phyloP scores from a whole-genome alignment of 2,329 filamentous ascomycete genomes.

The Didymella segeticola region DNA sequence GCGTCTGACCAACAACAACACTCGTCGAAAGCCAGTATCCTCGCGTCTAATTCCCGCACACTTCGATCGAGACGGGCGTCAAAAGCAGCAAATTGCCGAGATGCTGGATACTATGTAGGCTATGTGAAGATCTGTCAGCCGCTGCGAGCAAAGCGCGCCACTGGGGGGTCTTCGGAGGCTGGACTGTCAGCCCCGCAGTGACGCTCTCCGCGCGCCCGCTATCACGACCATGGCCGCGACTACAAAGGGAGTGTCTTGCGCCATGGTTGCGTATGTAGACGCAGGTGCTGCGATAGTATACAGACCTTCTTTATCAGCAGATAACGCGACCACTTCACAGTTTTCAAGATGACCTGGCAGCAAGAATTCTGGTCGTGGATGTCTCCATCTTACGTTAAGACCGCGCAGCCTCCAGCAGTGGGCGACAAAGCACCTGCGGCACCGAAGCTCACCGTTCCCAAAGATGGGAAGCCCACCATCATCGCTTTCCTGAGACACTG shows the following conservation, averaged over 20 bases:
- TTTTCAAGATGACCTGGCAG: constrained; percentile 45
- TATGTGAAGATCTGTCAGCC: constrained; percentile 13
- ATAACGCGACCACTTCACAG: neutral
- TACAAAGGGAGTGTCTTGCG: constrained; percentile 5
- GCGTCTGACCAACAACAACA: neutral
- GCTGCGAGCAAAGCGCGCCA: neutral
- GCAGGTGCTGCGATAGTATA: neutral
- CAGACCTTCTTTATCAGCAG: neutral
- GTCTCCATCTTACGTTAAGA: constrained; percentile 37
- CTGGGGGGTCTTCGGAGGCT: constrained; percentile 6
- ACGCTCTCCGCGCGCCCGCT: constrained; percentile 14
- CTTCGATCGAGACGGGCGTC: neutral
- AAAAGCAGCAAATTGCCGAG: neutral
- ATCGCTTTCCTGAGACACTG: constrained; percentile 75
- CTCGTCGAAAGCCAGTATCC: neutral
- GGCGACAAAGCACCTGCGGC: constrained; percentile 65
- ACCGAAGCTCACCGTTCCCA: constrained; percentile 59
- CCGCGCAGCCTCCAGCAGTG: constrained; percentile 57
- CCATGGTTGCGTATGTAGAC: neutral
- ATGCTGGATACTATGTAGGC: constrained; percentile 14
- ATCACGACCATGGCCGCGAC: neutral
- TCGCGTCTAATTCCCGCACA: neutral
- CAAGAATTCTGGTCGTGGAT: constrained; percentile 54
- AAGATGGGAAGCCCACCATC: constrained; percentile 62
- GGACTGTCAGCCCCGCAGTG: constrained; percentile 14